Base-by-base conservation (phyloP, 805 yeast species). In the Hanseniaspora singularis region DNA sequence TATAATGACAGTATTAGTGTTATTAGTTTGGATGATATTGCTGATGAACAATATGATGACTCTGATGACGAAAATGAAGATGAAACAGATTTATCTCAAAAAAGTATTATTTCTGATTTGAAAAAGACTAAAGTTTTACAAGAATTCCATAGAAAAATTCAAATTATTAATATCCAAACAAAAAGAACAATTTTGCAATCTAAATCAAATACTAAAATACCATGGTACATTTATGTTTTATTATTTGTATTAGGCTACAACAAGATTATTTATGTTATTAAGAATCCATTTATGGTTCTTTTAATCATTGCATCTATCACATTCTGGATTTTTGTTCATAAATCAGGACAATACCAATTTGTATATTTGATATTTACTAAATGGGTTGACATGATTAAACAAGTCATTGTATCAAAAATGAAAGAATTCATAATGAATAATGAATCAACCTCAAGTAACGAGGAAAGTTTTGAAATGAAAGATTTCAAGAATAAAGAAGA, bases 221-320 rank as follows among this genome's bases (percentile, higher is more conserved):
- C 98, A 3, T 68, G 77, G 53, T 92, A 81, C 68, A 76, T 92
- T 49, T 87, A 85, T 64, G 64, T 76, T 10, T 57, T 89, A 12
- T 65, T 92, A 20, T 61, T 81, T 2, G 77, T 83, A 3, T 67
- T 92, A 19, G 98, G 98, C 9, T 92, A 96, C 96, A 88, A 88
- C 62, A 96, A 92, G 68, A 80, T 92, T 54, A 74, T 87, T 81
- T 81, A 92, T 9, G 75, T 92, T 15, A 58, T 92, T 37, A 73
- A 94, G 52, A 88, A 84, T 59, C 96, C 98, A 44, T 56, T 89
- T n/a, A 73, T 82, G 54, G 77, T 88, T 53, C 69, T 82, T 5
- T 60, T 87, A 40, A 59, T 88, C 37, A 42, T 86, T 10, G 38
- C 71, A 1, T 73, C 73, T 1, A 84, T 82, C 0, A 81, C 75